Conservation (phyloP, 495 filamentous ascomycete species). For the Neurospora pannonica region DNA sequence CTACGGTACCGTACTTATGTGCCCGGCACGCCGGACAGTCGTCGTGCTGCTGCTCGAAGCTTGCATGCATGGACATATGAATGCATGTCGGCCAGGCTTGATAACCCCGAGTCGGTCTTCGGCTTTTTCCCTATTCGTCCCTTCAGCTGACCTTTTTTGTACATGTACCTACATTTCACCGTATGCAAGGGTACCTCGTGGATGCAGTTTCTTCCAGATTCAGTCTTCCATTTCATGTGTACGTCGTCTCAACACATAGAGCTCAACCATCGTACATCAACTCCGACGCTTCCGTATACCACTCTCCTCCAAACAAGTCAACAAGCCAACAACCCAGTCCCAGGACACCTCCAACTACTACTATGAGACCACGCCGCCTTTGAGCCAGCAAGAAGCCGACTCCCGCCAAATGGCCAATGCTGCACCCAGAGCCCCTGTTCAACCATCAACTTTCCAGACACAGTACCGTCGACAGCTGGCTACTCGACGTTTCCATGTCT, state of each 20-base stretch:
- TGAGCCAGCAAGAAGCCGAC: constrained; percentile 40
- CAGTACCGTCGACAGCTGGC: constrained; percentile 25
- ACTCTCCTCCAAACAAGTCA: constrained; percentile 55
- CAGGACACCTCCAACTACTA: constrained; percentile 52
- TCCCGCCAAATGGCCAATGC: constrained; percentile 37
- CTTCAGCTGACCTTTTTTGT: neutral
- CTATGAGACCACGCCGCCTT: constrained; percentile 39
- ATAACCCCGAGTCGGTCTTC: neutral
- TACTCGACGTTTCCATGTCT: constrained; percentile 17
- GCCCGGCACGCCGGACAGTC: neutral
- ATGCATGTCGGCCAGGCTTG: neutral
- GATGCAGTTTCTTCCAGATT: neutral
- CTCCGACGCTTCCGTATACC: constrained; percentile 21
- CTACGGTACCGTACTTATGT: neutral
- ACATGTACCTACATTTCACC: neutral
- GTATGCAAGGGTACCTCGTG: neutral
- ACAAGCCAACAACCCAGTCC: constrained; percentile 35
- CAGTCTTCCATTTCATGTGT: neutral
- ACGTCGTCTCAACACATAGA: neutral
- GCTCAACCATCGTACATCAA: neutral
- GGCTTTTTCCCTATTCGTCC: neutral
- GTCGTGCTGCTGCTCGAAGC: neutral
- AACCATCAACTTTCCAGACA: constrained; percentile 34
- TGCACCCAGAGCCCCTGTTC: constrained; percentile 30
- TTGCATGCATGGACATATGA: neutral